Evolutionary conservation across 1,139 yeast genomes (phyloP).

Genomic region (Candida sanyaensis): DNA sequence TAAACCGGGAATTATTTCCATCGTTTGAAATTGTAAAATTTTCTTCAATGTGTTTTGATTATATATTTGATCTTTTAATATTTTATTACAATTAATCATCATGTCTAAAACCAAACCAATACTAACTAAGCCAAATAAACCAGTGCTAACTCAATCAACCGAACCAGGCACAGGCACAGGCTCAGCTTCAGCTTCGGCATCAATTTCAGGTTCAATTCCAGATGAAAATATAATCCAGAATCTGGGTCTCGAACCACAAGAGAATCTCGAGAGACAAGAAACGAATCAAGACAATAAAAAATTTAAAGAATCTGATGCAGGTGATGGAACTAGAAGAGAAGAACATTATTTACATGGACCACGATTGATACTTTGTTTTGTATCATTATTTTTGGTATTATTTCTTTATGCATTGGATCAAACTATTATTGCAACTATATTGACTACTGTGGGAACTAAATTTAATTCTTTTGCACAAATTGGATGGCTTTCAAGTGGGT

Average conservation of each 20-base stretch:
- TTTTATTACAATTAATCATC: neutral
- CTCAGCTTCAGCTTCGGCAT: no score
- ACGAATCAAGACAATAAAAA: conserved; percentile 1
- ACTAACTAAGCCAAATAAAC: neutral
- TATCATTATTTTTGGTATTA: conserved; percentile 30
- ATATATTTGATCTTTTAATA: no score
- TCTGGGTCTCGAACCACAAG: neutral
- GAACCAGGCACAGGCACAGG: no score
- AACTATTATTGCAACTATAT: conserved; percentile 39
- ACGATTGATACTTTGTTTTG: conserved; percentile 26
- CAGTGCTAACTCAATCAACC: neutral
- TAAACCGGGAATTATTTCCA: no score
- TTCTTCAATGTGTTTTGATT: no score
- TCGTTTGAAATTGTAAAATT: no score
- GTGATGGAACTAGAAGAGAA: conserved; percentile 43
- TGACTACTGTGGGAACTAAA: conserved; percentile 38
- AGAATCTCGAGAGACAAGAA: conserved; percentile 9
- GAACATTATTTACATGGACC: conserved; percentile 38
- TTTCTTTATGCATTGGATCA: conserved; percentile 43
- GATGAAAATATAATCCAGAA: no score
- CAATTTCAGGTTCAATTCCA: no score
- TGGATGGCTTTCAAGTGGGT: conserved; percentile 66
- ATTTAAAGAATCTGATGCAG: conserved; percentile 40
- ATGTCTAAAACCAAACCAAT: neutral
- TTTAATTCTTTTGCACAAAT: conserved; percentile 50